These are phyloP conservation scores for Hibiscus mutabilis DNA, from an alignment of 345 rosid species.

Conservation along the genomic window DNA sequence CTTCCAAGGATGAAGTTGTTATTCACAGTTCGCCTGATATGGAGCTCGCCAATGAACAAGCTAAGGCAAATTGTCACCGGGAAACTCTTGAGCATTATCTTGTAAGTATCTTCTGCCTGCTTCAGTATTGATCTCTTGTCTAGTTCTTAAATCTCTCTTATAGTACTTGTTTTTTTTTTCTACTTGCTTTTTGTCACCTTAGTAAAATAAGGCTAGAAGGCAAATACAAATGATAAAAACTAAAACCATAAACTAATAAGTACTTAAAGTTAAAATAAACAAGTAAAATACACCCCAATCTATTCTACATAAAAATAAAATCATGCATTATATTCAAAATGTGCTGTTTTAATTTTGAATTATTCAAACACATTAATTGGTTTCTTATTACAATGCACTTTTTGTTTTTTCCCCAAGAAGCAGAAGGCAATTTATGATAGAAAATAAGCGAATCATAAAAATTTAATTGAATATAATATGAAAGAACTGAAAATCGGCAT, in stretches of 20 bases:
- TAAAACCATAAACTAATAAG: too few species aligned
- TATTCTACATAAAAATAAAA: neutral
- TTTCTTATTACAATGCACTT: neutral
- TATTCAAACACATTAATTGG: neutral
- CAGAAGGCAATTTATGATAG: neutral
- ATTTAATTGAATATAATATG: neutral
- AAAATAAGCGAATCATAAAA: neutral
- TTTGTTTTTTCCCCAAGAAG: neutral
- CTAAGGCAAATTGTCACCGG: constrained; percentile 58
- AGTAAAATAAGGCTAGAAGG: neutral
- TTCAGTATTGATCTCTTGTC: neutral
- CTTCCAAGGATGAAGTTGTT: constrained; percentile 49
- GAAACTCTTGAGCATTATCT: constrained; percentile 84
- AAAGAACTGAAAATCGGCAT: neutral
- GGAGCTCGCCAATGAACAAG: constrained; percentile 30
- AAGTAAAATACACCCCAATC: neutral
- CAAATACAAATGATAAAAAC: neutral
- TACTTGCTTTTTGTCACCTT: neutral
- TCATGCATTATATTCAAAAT: neutral
- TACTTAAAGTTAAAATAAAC: neutral
- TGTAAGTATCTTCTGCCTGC: constrained; percentile 43
- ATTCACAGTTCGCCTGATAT: constrained; percentile 48
- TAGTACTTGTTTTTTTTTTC: neutral
- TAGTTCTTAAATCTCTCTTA: neutral
- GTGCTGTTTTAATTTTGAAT: neutral